Evolutionary conservation across 352 stramenopile species (phyloP), one percentile per base, ranked within the genome.

Genomic region (Phytopythium boreale): DNA sequence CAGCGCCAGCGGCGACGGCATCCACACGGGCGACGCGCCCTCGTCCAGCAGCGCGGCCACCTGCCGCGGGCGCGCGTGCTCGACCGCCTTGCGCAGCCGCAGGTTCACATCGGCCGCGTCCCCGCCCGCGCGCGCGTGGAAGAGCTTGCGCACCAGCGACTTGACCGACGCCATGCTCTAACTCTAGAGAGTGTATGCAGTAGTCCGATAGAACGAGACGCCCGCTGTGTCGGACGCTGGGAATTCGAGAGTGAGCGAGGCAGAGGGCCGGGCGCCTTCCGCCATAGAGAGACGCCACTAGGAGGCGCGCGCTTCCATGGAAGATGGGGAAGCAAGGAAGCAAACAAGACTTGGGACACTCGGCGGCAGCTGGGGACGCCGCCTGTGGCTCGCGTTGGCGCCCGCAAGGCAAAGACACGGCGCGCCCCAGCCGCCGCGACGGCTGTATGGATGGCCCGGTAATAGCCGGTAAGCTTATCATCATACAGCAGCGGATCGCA

Each of bases 1-100:
- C 27, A 69, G 73, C 15, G 19, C 43, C 12, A 44, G 5, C 41
- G 75, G 72, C 26, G 66, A 39, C 4, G 75, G 63, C 60, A 80
- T 81, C 77, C 80, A 92, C 61, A 85, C 70, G 5, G 83, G 76
- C 6, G 75, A 89, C 19, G 83, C 79, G 11, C 81, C 83, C 31
- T 74, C 64, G 20, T 89, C 78, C 31, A 92, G 68, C 46, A 90
- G 50, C 12, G 69, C 62, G 6, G 81, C 81, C 26, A 92, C 75
- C 59, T 84, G 72, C 50, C 73, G 74, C 14, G 55, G 47, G 59
- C 87, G 88, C 22, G 67, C 57, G 34, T 79, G 49, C 1, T 55
- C 59, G 22, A 89, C 83, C 9, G 83, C 81, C 55, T 84, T 87
- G 20, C 83, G 80, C 20, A 92, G 76, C 61, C 76, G 72, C n/a